Conservation (phyloP, 805 yeast species). For the Candida khao-thaluensis region DNA sequence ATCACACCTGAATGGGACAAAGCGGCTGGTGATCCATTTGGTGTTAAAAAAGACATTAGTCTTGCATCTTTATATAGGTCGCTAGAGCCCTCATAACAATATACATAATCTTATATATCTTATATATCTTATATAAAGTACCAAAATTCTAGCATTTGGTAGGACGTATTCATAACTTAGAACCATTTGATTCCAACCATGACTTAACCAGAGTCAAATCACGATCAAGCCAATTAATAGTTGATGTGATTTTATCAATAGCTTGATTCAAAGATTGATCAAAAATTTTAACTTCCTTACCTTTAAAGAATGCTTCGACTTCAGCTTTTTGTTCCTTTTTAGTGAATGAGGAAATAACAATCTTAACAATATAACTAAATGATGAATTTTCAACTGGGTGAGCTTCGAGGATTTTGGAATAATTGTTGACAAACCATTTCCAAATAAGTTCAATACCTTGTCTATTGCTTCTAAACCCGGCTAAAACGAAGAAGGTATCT, state of each 20-base stretch:
- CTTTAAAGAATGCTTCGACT: slow-evolving; percentile 50
- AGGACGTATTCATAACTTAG: slow-evolving; percentile 15
- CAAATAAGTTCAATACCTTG: slow-evolving; percentile 70
- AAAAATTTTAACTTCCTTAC: slow-evolving; percentile 59
- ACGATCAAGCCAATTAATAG: slow-evolving; percentile 57
- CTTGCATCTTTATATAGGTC: slow-evolving; percentile 35
- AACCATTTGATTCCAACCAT: slow-evolving; percentile 48
- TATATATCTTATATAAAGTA: too few species aligned
- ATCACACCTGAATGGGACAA: slow-evolving; percentile 18
- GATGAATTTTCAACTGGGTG: slow-evolving; percentile 81
- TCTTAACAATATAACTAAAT: slow-evolving; percentile 70
- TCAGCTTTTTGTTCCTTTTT: slow-evolving; percentile 50
- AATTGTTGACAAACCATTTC: slow-evolving; percentile 70
- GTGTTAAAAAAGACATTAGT: slow-evolving; percentile 40
- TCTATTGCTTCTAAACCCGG: slow-evolving; percentile 61
- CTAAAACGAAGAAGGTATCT: slow-evolving; percentile 77
- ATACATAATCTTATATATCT: too few species aligned
- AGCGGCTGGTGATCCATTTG: slow-evolving; percentile 34
- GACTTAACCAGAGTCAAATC: slow-evolving; percentile 46
- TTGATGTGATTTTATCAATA: slow-evolving; percentile 58
- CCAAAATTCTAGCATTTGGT: too few species aligned
- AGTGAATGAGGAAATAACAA: slow-evolving; percentile 62
- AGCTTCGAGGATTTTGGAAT: slow-evolving; percentile 63
- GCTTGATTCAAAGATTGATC: slow-evolving; percentile 65
- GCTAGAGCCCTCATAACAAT: too few species aligned